Conservation (phyloP, 2,329 filamentous ascomycete genomes). For the Fusarium guadeloupense region DNA sequence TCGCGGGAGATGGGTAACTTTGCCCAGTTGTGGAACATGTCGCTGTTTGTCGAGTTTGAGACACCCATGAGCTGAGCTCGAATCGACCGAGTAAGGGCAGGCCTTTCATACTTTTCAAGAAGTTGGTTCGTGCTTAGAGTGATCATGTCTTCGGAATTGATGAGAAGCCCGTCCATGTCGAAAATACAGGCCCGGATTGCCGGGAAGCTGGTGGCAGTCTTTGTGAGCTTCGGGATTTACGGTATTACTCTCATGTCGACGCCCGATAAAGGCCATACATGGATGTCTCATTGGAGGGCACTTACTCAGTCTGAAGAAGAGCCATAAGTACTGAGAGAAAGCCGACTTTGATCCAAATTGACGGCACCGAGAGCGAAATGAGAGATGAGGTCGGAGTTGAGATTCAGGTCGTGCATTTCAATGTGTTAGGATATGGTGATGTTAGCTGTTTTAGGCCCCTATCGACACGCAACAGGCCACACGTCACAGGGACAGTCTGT, state of each 20-base stretch:
- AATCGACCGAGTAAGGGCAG: constrained; percentile 68
- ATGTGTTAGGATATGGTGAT: background rate
- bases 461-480: background rate
- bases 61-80: constrained; percentile 76
- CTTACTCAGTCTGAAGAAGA: background rate
- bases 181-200: constrained; percentile 73
- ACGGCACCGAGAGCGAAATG: background rate
- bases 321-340: background rate
- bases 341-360: background rate
- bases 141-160: constrained; percentile 77
- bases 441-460: background rate
- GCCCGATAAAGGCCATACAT: background rate
- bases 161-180: constrained; percentile 78
- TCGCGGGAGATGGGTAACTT: constrained; percentile 69
- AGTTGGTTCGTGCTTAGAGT: constrained; percentile 70
- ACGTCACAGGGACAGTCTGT: background rate
- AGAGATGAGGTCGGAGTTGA: background rate
- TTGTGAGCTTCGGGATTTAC: background rate
- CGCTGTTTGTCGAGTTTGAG: constrained; percentile 57
- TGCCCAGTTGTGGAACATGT: constrained; percentile 74
- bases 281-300: background rate
- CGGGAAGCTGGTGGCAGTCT: constrained; percentile 16
- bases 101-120: constrained; percentile 67
- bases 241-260: background rate
- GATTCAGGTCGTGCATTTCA: background rate